phyloP scores from a whole-genome alignment of 805 yeast species.

The Starmerella stellata region DNA sequence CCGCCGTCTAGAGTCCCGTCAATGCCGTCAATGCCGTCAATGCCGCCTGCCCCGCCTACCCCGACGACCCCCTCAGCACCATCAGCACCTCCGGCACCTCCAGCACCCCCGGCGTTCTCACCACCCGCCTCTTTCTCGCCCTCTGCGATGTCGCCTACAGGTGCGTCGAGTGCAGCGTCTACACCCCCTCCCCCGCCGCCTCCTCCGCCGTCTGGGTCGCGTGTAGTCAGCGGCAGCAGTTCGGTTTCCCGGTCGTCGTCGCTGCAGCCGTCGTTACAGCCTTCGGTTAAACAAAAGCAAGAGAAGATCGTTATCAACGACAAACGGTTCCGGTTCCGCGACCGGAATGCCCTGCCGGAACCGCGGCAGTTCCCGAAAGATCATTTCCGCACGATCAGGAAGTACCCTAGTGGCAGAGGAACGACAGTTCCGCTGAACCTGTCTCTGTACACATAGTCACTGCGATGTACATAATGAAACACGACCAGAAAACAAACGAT shows the following conservation, averaged over 20 bases:
- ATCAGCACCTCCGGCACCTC: constrained; percentile 8
- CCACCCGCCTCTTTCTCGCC: constrained; percentile 3
- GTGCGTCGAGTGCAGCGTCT: too few species aligned
- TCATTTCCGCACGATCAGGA: constrained; percentile 48
- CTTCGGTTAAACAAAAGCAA: constrained; percentile 10
- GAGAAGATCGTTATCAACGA: constrained; percentile 40
- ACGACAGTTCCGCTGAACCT: constrained; percentile 73
- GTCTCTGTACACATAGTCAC: constrained; percentile 14
- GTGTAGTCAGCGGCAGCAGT: neutral
- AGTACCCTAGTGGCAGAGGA: constrained; percentile 92
- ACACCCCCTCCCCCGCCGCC: constrained; percentile 19
- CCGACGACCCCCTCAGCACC: constrained; percentile 15
- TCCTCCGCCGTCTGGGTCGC: constrained; percentile 13
- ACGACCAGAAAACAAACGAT: too few species aligned
- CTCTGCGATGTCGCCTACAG: too few species aligned
- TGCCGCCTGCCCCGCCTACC: constrained; percentile 15
- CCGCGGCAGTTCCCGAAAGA: constrained; percentile 36
- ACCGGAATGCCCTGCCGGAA: constrained; percentile 54
- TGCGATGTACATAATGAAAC: too few species aligned
- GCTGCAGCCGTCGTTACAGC: constrained; percentile 16
- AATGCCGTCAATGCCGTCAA: constrained; percentile 10
- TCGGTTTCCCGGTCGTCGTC: constrained; percentile 22
- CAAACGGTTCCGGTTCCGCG: constrained; percentile 50
- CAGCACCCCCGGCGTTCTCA: constrained; percentile 4
- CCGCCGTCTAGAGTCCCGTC: constrained; percentile 10